Conservation (phyloP, 345 rosid species). For the Rhodomyrtus tomentosa region DNA sequence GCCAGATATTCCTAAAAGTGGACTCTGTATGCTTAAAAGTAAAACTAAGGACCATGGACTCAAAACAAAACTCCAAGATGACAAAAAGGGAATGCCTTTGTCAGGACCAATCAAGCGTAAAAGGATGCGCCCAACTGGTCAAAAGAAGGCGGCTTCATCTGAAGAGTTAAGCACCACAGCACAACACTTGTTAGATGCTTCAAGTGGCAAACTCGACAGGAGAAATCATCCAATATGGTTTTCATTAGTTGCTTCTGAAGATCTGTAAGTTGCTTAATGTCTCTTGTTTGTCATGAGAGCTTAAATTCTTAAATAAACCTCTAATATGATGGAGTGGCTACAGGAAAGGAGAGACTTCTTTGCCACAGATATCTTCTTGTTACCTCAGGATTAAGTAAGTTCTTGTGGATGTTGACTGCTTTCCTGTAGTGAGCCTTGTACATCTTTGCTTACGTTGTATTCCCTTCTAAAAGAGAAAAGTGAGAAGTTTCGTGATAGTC, state of each 20-base stretch:
- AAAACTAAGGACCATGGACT: slow-evolving; percentile 35
- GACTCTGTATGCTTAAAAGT: slow-evolving; percentile 13
- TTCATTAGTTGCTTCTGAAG: slow-evolving; percentile 53
- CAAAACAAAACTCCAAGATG: slow-evolving; percentile 19
- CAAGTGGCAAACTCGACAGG: slow-evolving; percentile 21
- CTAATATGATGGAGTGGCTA: slow-evolving; percentile 9
- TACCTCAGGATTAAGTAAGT: slow-evolving; percentile 80
- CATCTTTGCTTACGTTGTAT: neutral
- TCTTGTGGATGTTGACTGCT: neutral
- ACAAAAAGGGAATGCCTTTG: slow-evolving; percentile 23
- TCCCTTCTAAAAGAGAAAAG: neutral
- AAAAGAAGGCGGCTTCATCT: slow-evolving; percentile 23
- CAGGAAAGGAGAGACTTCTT: slow-evolving; percentile 49
- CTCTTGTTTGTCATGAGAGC: neutral
- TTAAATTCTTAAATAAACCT: neutral
- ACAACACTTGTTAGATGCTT: slow-evolving; percentile 31
- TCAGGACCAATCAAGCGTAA: slow-evolving; percentile 41
- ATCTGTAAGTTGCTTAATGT: slow-evolving; percentile 36
- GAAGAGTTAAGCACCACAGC: slow-evolving; percentile 22
- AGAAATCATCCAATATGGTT: slow-evolving; percentile 56
- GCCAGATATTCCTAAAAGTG: slow-evolving; percentile 13
- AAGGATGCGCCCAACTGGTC: slow-evolving; percentile 29
- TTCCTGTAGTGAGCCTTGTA: neutral
- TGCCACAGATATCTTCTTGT: slow-evolving; percentile 59
- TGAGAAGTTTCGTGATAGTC: neutral